These are phyloP conservation scores for Wickerhamomyces hampshirensis DNA, from an alignment of 805 yeast species.

Conservation along the genomic window DNA sequence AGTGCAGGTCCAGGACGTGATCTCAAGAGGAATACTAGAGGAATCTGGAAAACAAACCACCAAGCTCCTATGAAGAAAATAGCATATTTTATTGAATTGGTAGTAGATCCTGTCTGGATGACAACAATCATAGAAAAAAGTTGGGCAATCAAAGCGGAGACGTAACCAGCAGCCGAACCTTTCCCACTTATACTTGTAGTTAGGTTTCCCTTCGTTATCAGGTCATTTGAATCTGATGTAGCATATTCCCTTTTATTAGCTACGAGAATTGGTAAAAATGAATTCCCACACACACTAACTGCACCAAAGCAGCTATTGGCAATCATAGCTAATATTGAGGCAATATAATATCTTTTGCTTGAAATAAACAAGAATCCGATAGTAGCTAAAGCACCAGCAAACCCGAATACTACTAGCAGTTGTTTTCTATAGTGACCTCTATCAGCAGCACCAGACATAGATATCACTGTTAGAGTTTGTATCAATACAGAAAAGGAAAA, in stretches of 20 bases:
- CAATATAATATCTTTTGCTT: slow-evolving; percentile 42
- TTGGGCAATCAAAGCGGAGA: slow-evolving; percentile 66
- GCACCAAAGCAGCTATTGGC: slow-evolving; percentile 74
- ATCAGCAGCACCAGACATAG: slow-evolving; percentile 71
- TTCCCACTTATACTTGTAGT: slow-evolving; percentile 56
- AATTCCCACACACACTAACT: slow-evolving; percentile 75
- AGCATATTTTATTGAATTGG: slow-evolving; percentile 49
- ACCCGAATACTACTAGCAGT: slow-evolving; percentile 51
- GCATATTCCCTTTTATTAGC: slow-evolving; percentile 25
- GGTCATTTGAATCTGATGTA: not conserved
- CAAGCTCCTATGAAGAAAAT: slow-evolving; percentile 63
- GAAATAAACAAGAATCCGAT: slow-evolving; percentile 37
- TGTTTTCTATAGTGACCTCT: slow-evolving; percentile 56
- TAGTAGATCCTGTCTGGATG: slow-evolving; percentile 32
- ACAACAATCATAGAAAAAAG: slow-evolving; percentile 49
- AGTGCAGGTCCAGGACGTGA: slow-evolving; percentile 38
- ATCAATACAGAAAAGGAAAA: slow-evolving; percentile 66
- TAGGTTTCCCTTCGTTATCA: slow-evolving; percentile 28
- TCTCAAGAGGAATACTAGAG: slow-evolving; percentile 45
- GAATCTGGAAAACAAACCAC: slow-evolving; percentile 73
- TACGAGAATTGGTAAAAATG: slow-evolving; percentile 61
- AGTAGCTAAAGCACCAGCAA: slow-evolving; percentile 53
- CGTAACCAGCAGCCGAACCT: slow-evolving; percentile 69
- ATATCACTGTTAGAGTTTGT: slow-evolving; percentile 67
- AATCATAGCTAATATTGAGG: slow-evolving; percentile 50